Base-by-base conservation (phyloP, 176 grass and related monocot species). In the Elymus sibiricus region DNA sequence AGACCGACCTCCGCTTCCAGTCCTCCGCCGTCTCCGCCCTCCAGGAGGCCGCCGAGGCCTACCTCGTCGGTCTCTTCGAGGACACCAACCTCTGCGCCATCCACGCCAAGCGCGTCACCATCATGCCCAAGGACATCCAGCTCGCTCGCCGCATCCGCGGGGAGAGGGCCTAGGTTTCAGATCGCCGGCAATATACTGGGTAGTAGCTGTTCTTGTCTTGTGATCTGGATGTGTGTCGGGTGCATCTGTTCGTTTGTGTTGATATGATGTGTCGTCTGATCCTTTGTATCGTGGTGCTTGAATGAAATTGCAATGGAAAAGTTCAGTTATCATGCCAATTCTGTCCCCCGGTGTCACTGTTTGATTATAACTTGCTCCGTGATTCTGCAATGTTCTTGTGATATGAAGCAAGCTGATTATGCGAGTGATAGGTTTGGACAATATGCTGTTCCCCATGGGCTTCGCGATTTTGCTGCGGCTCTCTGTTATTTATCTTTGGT, bases 91-190 rank as follows among this genome's bases (percentile, higher is more conserved):
- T 95, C 34, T 92, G 93, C 73, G 90, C 93, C 79, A 92, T 95
- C 88, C 93, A 95, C 53, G 88, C 93, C 79, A 92, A 95, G 90
- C 83, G 88, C n/a, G 93, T 95, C 66, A 95, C 90, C 79, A 92
- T 95, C 83, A 95, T 95, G 93, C 85, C 88, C 75, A 95, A 92
- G 90, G 93, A 95, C 29, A 88, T 92, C 75, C 93, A 95, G 88
- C 88, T 95, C 15, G 82, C 93, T 0, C 90, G 85, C 9, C 88
- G 93, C 53, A 92, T 95, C 93, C 53, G 88, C 0, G 59, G 59
- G 28, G 77, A 76, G 82, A 16, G 81, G 0, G 81, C 81, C 0
- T 83, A 91, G 42, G 37, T 15, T 4, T 22, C 0, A 15, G 9
- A 17, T 38, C 19, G 34, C 9, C 21, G 67, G 19, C 1, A 26